phyloP scores from a whole-genome alignment of 106 monocot species.

The Platanthera guangdongensis region DNA sequence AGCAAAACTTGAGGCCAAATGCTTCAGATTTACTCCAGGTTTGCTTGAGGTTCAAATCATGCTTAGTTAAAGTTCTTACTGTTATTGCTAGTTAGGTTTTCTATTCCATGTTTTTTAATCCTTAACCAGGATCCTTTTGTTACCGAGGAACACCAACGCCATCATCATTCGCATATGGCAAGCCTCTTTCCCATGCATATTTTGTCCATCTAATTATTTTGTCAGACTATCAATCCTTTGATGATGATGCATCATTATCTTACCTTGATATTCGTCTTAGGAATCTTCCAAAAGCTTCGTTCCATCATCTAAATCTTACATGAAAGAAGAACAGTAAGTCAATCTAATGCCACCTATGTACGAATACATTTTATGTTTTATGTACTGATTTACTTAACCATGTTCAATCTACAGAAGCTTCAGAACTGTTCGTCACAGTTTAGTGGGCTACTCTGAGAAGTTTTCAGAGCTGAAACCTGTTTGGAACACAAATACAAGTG shows the following conservation, averaged over 20 bases:
- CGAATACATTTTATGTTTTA: not conserved
- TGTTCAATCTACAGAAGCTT: slow-evolving; percentile 1
- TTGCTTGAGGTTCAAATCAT: not conserved
- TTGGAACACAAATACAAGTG: slow-evolving; percentile 32
- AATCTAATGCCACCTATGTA: not conserved
- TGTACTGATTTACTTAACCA: not conserved
- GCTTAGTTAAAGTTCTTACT: not conserved
- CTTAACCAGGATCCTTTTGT: slow-evolving; percentile 59
- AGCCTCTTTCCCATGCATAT: not conserved
- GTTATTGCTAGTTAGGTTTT: not conserved
- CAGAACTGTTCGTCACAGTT: slow-evolving; percentile 8
- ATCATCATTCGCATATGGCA: slow-evolving; percentile 20
- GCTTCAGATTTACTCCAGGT: slow-evolving; percentile 65
- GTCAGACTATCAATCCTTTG: not conserved
- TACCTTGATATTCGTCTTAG: slow-evolving; percentile 11
- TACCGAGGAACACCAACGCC: slow-evolving; percentile 25
- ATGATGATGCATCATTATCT: not conserved
- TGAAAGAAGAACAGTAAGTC: slow-evolving; percentile 28
- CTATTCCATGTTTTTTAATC: not conserved
- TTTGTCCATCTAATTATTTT: no score
- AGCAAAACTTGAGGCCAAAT: slow-evolving; percentile 53
- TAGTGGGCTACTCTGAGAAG: slow-evolving; percentile 16
- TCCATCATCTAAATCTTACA: slow-evolving; percentile 12
- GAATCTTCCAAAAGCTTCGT: slow-evolving; percentile 16
- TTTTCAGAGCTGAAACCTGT: slow-evolving; percentile 25